A percentile compares a stretch with the other conserved stretches of the same genome.
Evolutionary conservation across 208 protist genomes (phyloP).

Genomic region (Leishmania mexicana): DNA sequence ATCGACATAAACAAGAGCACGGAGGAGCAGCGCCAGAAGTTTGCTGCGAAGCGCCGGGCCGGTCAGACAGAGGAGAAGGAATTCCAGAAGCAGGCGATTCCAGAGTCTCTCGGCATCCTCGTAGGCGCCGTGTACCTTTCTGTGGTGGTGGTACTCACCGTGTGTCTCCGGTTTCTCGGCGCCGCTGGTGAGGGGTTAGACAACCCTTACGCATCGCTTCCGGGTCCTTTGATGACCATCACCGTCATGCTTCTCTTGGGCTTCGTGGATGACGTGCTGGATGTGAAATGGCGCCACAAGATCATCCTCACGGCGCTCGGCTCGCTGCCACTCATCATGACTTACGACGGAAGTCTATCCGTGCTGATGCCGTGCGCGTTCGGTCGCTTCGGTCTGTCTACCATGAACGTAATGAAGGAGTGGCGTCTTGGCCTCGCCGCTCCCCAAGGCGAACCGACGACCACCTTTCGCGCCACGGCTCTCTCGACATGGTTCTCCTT

Average conservation of each 20-base stretch:
- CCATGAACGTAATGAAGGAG: conserved; percentile 8
- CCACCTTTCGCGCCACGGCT: neutral
- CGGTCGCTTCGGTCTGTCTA: conserved; percentile 19
- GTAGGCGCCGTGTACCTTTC: conserved; percentile 78
- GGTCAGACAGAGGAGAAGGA: conserved; percentile 33
- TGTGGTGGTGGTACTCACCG: conserved; percentile 52
- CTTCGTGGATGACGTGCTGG: conserved; percentile 99
- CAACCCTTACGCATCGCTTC: conserved; percentile 50
- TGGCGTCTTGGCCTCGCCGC: conserved; percentile 16
- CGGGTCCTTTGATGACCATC: conserved; percentile 94
- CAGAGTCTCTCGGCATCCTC: conserved; percentile 83
- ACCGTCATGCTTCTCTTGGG: conserved; percentile 98
- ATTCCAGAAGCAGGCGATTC: conserved; percentile 51
- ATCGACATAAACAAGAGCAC: conserved; percentile 97
- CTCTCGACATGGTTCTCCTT: conserved; percentile 25
- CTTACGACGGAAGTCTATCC: conserved; percentile 91
- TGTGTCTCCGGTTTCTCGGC: conserved; percentile 34
- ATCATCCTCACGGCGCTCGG: conserved; percentile 97
- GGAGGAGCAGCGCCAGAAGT: conserved; percentile 48
- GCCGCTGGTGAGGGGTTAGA: conserved; percentile 20
- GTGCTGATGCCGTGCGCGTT: conserved; percentile 89
- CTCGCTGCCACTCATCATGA: conserved; percentile 92
- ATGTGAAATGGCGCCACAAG: conserved; percentile 98
- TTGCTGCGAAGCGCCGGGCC: conserved; percentile 43
- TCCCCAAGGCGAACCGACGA: neutral